A percentile compares a stretch with the other conserved stretches of the same genome.
phyloP scores from a whole-genome alignment of 2,329 filamentous ascomycete species.

The Colletotrichum lupini region DNA sequence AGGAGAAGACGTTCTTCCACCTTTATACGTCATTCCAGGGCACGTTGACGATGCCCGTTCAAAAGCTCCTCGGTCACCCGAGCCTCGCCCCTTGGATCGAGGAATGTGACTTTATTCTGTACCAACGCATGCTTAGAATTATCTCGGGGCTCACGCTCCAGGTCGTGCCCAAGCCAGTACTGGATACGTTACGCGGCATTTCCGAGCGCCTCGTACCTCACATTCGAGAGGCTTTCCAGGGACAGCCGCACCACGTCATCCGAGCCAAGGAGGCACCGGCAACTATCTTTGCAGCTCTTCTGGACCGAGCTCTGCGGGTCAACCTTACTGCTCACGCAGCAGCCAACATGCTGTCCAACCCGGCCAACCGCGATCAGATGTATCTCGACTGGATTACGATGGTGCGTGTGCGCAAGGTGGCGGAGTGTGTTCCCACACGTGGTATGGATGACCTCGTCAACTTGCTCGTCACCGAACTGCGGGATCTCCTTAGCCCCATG shows the following conservation, averaged over 20 bases:
- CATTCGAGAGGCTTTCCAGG: slow-evolving; percentile 85
- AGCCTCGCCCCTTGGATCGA: slow-evolving; percentile 92
- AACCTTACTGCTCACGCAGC: slow-evolving; percentile 95
- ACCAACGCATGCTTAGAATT: slow-evolving; percentile 96
- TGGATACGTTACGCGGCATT: slow-evolving; percentile 89
- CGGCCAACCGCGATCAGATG: slow-evolving; percentile 93
- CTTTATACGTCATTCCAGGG: slow-evolving; percentile 96
- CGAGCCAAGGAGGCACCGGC: slow-evolving; percentile 90
- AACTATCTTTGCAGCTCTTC: slow-evolving; percentile 84
- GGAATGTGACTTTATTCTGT: slow-evolving; percentile 94
- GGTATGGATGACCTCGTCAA: slow-evolving; percentile 76
- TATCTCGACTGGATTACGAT: slow-evolving; percentile 87
- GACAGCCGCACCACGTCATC: slow-evolving; percentile 86
- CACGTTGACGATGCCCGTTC: slow-evolving; percentile 94
- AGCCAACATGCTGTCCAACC: slow-evolving; percentile 89
- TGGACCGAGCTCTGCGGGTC: slow-evolving; percentile 89
- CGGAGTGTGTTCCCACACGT: slow-evolving; percentile 70
- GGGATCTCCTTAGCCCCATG: slow-evolving; percentile 76
- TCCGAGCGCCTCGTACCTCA: slow-evolving; percentile 84
- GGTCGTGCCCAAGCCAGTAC: slow-evolving; percentile 87
- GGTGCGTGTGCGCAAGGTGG: slow-evolving; percentile 71
- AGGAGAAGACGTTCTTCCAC: slow-evolving; percentile 96
- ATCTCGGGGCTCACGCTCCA: slow-evolving; percentile 90
- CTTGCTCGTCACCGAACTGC: slow-evolving; percentile 73
- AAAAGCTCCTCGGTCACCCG: slow-evolving; percentile 87